phyloP scores from a whole-genome alignment of 176 grass and related monocot genomes.

The Zoysia pacifica region DNA sequence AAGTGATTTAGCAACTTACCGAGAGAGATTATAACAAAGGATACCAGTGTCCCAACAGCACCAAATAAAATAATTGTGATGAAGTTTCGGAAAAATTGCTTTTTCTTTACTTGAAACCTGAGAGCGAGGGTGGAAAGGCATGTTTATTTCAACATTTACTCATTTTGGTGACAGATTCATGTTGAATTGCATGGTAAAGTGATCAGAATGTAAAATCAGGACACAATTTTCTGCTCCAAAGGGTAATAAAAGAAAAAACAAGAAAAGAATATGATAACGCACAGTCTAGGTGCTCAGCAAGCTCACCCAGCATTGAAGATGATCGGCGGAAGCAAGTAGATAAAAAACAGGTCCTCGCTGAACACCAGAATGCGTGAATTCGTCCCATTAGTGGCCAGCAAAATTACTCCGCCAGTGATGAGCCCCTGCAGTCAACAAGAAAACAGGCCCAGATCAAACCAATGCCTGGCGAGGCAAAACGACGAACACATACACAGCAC shows the following conservation, averaged over 20 bases:
- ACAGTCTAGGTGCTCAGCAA: constrained; percentile 8
- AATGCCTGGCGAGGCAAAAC: constrained; percentile 10
- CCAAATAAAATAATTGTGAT: constrained; percentile 90
- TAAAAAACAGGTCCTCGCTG: constrained; percentile 91
- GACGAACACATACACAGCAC: constrained; percentile 6
- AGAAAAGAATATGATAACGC: neutral
- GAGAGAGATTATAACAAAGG: constrained; percentile 78
- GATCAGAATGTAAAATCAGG: neutral
- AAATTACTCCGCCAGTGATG: constrained; percentile 71
- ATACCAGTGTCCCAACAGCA: constrained; percentile 87
- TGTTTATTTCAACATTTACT: neutral
- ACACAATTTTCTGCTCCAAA: neutral
- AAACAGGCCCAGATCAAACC: neutral
- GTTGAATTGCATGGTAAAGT: constrained; percentile 10
- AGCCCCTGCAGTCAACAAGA: constrained; percentile 55
- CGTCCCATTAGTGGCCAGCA: constrained; percentile 51
- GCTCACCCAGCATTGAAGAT: constrained; percentile 97
- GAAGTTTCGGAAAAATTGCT: constrained; percentile 95
- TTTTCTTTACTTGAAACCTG: constrained; percentile 99
- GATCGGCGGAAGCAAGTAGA: constrained; percentile 94
- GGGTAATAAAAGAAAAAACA: neutral
- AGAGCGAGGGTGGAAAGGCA: constrained; percentile 13
- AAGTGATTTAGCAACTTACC: constrained; percentile 58
- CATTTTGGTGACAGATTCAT: neutral
- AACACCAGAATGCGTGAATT: constrained; percentile 80